phyloP scores from a whole-genome alignment of 441 rosid genomes.

The Populus hybrid region DNA sequence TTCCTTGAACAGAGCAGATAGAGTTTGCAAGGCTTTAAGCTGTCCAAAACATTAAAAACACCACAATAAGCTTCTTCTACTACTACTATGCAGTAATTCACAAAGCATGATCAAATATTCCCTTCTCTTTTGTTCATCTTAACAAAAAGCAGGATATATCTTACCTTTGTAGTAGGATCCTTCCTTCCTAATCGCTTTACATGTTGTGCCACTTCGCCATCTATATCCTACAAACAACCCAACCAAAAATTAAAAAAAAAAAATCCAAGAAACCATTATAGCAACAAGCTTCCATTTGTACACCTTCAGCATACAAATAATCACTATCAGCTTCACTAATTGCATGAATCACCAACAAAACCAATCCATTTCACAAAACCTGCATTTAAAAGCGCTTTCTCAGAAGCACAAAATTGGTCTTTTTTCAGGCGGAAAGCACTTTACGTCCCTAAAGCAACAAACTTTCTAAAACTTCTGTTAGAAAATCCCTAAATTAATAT shows the following conservation, averaged over 20 bases:
- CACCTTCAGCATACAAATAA: background rate
- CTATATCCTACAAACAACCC: slow-evolving; percentile 53
- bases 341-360: background rate
- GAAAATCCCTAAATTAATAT: background rate
- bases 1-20: slow-evolving; percentile 60
- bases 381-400: background rate
- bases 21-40: slow-evolving; percentile 84
- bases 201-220: slow-evolving; percentile 77
- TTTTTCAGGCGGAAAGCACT: background rate
- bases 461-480: background rate
- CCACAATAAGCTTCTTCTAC: background rate
- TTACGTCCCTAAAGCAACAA: background rate
- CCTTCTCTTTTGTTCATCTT: background rate
- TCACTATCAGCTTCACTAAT: background rate
- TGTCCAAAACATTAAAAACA: slow-evolving; percentile 26
- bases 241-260: slow-evolving; percentile 1
- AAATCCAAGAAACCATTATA: background rate
- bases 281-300: background rate
- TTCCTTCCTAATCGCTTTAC: slow-evolving; percentile 86
- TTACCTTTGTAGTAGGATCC: slow-evolving; percentile 90
- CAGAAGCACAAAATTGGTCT: background rate
- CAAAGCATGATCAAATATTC: background rate
- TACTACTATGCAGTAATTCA: background rate
- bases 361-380: background rate
- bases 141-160: background rate